A percentile compares a stretch with the other conserved stretches of the same genome.
Conservation (phyloP, 75 land plant species). For the Azolla pinnata region DNA sequence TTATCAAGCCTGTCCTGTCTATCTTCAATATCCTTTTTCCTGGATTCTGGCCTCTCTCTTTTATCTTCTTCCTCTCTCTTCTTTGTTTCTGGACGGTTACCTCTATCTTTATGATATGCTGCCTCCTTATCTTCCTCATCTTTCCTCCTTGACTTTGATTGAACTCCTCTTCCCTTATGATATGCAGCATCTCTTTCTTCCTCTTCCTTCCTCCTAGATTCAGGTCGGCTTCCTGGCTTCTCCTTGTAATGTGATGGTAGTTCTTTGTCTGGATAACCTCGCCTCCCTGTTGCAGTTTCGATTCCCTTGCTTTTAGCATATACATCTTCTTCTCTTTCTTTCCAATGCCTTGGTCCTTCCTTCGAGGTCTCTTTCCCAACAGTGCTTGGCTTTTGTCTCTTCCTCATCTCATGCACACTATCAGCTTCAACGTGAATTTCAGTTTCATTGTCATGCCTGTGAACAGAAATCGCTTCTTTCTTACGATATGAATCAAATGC, state of each 20-base stretch:
- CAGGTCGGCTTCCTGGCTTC: neutral
- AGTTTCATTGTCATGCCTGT: neutral
- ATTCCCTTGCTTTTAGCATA: neutral
- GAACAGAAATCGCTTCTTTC: neutral
- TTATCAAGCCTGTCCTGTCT: neutral
- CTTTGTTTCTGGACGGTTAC: slow-evolving; percentile 1
- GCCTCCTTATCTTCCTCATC: neutral
- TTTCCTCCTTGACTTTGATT: neutral
- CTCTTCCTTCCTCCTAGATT: slow-evolving; percentile 1
- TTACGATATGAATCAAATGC: neutral
- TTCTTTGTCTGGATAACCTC: neutral
- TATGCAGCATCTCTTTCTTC: neutral
- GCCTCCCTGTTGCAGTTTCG: neutral
- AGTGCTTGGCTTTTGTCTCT: neutral
- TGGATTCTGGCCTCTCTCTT: slow-evolving; percentile 3
- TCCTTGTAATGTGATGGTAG: neutral
- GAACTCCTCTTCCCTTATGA: neutral
- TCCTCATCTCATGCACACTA: neutral
- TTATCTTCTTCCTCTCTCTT: slow-evolving; percentile 1
- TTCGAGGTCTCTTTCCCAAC: neutral
- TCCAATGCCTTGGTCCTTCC: neutral
- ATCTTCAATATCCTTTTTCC: slow-evolving; percentile 2
- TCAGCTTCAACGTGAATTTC: neutral
- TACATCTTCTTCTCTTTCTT: neutral
- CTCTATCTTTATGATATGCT: neutral